A percentile compares a stretch with the other conserved stretches of the same genome.
These are phyloP conservation scores for Schizophyllum commune DNA, from an alignment of 1,284 basidiomycete genomes.

Conservation along the genomic window DNA sequence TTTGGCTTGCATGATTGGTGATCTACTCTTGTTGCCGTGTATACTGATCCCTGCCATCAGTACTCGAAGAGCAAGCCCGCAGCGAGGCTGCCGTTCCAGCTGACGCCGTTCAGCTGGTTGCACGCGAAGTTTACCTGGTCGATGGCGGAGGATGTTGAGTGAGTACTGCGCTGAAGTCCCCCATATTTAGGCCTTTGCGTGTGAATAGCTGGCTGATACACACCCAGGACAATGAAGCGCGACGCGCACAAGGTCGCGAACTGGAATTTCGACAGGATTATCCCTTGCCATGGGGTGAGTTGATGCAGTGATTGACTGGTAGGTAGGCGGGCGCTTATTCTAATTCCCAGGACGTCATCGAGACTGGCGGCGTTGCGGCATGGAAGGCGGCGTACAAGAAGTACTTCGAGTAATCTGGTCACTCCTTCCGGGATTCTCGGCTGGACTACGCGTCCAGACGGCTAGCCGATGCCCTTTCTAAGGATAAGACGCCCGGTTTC, in stretches of 20 bases:
- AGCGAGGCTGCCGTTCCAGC: conserved; percentile 34
- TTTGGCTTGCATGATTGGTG: conserved; percentile 6
- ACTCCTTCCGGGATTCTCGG: no score
- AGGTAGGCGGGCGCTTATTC: neutral
- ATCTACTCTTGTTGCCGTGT: conserved; percentile 8
- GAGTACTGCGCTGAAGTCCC: no score
- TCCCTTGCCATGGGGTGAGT: conserved; percentile 87
- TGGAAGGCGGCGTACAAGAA: conserved; percentile 45
- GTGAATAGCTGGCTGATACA: no score
- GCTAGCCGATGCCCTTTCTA: no score
- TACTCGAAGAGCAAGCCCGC: conserved; percentile 47
- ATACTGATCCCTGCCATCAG: conserved; percentile 14
- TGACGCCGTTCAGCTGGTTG: conserved; percentile 53
- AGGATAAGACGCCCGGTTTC: no score
- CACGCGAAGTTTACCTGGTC: conserved; percentile 50
- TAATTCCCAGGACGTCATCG: conserved; percentile 64
- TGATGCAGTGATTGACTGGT: neutral
- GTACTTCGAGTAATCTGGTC: conserved; percentile 22
- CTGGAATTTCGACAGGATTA: conserved; percentile 88
- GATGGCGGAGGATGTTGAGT: conserved; percentile 57
- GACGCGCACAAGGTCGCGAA: conserved; percentile 64
- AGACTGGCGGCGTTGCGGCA: conserved; percentile 61
- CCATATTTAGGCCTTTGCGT: no score
- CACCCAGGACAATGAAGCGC: conserved; percentile 67
- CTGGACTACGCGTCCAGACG: no score